Evolutionary conservation across 192 early-diverging fungal genomes (phyloP).

Genomic region (Geosiphon pyriformis): DNA sequence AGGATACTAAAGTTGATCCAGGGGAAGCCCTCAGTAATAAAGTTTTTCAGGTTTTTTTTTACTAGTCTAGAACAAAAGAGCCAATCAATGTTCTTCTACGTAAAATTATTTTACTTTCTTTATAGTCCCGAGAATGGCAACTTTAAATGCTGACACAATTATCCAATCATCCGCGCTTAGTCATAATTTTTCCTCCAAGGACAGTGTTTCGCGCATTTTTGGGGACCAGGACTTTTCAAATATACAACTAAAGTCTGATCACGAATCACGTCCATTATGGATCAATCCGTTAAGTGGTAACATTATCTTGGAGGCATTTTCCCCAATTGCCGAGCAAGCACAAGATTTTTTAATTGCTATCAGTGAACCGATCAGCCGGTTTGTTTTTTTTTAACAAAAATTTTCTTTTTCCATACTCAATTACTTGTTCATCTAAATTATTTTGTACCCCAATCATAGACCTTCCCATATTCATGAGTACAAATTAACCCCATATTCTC

Average conservation of each 20-base stretch:
- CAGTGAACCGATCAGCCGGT: slow-evolving; percentile 88
- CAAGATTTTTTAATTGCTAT: slow-evolving; percentile 95
- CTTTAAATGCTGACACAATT: slow-evolving; percentile 27
- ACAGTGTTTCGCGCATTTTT: slow-evolving; percentile 60
- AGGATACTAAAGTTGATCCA: background rate
- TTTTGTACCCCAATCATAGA: slow-evolving; percentile 28
- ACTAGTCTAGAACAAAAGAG: background rate
- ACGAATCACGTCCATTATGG: slow-evolving; percentile 84
- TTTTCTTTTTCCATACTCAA: background rate
- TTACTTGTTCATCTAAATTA: slow-evolving; percentile 1
- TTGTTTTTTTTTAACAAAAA: slow-evolving; percentile 21
- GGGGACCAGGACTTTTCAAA: slow-evolving; percentile 69
- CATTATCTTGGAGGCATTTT: slow-evolving; percentile 95
- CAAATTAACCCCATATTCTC: slow-evolving; percentile 86
- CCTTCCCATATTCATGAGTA: slow-evolving; percentile 86
- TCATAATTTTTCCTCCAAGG: slow-evolving; percentile 21
- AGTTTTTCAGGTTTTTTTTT: too few relatives aligned
- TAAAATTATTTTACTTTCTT: background rate
- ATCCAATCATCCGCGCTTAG: background rate
- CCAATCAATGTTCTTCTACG: background rate
- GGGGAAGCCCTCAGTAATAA: background rate
- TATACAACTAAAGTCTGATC: slow-evolving; percentile 82
- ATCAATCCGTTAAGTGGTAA: slow-evolving; percentile 73
- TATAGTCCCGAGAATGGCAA: slow-evolving; percentile 39
- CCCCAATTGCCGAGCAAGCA: slow-evolving; percentile 91